Conservation (phyloP, 331 rosid species). For the Malus hybrid region DNA sequence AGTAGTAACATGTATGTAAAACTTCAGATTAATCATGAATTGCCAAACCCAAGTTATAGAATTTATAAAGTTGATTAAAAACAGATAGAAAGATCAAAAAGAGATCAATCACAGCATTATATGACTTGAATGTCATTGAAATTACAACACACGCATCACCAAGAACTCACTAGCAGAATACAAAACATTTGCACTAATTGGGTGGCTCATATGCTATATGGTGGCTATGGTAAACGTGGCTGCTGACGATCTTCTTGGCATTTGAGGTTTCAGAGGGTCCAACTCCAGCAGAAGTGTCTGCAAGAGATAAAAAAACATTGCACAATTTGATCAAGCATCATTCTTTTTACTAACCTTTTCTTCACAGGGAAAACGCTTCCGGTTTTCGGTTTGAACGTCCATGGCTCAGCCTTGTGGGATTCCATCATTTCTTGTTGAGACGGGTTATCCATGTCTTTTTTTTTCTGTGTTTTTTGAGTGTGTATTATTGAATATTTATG, state of each 20-base stretch:
- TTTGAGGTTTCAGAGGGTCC: neutral
- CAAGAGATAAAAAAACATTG: neutral
- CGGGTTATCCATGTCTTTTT: too few species aligned
- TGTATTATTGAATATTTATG: too few species aligned
- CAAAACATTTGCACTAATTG: neutral
- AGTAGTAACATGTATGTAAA: too few species aligned
- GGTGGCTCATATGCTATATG: neutral
- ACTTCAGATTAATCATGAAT: too few species aligned
- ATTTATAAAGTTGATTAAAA: too few species aligned
- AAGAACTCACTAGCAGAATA: too few species aligned
- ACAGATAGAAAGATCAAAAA: too few species aligned
- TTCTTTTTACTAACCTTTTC: conserved; percentile 2
- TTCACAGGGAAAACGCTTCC: conserved; percentile 6
- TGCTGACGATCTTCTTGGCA: neutral
- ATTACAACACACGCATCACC: too few species aligned
- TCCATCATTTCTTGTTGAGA: neutral
- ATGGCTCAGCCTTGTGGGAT: neutral
- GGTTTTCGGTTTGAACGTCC: neutral
- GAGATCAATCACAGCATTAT: too few species aligned
- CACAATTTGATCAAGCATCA: neutral
- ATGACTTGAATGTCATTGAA: too few species aligned
- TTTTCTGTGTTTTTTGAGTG: too few species aligned
- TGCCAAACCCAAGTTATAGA: too few species aligned
- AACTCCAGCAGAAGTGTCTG: neutral
- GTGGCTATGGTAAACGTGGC: neutral